Evolutionary conservation across 805 yeast genomes (phyloP).

Genomic region (Teunomyces tritomae): DNA sequence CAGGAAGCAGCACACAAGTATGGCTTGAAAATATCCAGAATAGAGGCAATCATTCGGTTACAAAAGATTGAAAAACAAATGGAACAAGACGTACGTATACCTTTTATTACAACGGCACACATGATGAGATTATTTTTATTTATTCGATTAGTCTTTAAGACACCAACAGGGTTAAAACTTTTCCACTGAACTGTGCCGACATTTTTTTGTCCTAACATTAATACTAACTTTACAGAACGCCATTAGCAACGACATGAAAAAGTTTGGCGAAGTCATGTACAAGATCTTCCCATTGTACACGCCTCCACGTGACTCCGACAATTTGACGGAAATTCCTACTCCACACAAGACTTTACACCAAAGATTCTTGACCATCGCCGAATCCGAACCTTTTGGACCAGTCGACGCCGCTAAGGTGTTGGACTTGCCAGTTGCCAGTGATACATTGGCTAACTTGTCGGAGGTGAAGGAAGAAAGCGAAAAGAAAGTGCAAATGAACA

Average conservation of each 20-base stretch:
- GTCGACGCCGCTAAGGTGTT: slow-evolving; percentile 87
- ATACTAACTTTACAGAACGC: slow-evolving; percentile 13
- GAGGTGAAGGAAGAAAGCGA: slow-evolving; percentile 52
- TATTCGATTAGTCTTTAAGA: slow-evolving; percentile 80
- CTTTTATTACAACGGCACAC: background rate
- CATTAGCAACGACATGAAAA: slow-evolving; percentile 47
- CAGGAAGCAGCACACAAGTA: slow-evolving; percentile 76
- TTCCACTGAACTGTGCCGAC: slow-evolving; percentile 15
- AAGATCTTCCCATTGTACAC: slow-evolving; percentile 76
- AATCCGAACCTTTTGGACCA: slow-evolving; percentile 93
- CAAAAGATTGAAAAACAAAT: slow-evolving; percentile 62
- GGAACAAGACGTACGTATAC: slow-evolving; percentile 57
- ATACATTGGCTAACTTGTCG: slow-evolving; percentile 67
- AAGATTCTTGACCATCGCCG: slow-evolving; percentile 85
- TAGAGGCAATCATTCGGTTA: slow-evolving; percentile 82
- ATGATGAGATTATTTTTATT: slow-evolving; percentile 45
- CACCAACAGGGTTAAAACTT: slow-evolving; percentile 53
- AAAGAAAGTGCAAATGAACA: slow-evolving; percentile 24
- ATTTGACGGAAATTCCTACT: slow-evolving; percentile 90
- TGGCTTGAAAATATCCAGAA: slow-evolving; percentile 79
- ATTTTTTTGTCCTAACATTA: background rate
- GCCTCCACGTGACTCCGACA: slow-evolving; percentile 51
- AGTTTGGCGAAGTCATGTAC: slow-evolving; percentile 61
- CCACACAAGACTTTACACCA: slow-evolving; percentile 80
- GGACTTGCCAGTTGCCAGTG: slow-evolving; percentile 84